phyloP scores from a whole-genome alignment of 768 basidiomycete species.

The Suillus subaureus region DNA sequence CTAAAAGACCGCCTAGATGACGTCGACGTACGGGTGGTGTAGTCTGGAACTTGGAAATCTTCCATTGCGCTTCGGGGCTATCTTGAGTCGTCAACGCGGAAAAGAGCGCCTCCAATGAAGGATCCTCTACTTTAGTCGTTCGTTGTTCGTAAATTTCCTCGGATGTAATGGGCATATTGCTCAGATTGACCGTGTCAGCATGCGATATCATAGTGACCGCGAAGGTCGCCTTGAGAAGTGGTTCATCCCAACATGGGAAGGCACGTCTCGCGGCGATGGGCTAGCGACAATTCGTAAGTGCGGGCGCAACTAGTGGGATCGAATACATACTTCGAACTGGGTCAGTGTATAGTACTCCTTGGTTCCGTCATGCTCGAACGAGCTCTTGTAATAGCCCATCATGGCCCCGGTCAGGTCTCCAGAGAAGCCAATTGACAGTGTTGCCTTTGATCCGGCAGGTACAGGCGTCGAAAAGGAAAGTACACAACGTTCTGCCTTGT shows the following conservation, averaged over 20 bases:
- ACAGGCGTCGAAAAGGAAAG: constrained; percentile 60
- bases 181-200: constrained; percentile 70
- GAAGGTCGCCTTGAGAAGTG: constrained; percentile 84
- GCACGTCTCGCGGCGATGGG: constrained; percentile 83
- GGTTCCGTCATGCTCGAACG: constrained; percentile 63
- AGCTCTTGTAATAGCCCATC: constrained; percentile 82
- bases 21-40: constrained; percentile 61
- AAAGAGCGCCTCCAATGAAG: constrained; percentile 44
- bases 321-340: constrained; percentile 72
- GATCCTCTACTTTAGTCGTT: constrained; percentile 29
- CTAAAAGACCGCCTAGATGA: not conserved
- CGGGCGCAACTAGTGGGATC: not conserved
- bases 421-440: constrained; percentile 70
- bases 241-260: constrained; percentile 95
- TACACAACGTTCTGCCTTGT: constrained; percentile 62
- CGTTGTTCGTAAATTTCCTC: constrained; percentile 50
- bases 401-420: constrained; percentile 69
- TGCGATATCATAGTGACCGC: constrained; percentile 79
- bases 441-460: constrained; percentile 69
- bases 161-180: constrained; percentile 83
- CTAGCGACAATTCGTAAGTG: constrained; percentile 37
- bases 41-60: constrained; percentile 76
- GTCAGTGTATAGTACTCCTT: constrained; percentile 77
- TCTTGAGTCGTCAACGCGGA: constrained; percentile 41
- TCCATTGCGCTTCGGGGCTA: constrained; percentile 57